These are phyloP conservation scores for Dissophora ornata DNA, from an alignment of 192 early-diverging fungal genomes.

Conservation along the genomic window DNA sequence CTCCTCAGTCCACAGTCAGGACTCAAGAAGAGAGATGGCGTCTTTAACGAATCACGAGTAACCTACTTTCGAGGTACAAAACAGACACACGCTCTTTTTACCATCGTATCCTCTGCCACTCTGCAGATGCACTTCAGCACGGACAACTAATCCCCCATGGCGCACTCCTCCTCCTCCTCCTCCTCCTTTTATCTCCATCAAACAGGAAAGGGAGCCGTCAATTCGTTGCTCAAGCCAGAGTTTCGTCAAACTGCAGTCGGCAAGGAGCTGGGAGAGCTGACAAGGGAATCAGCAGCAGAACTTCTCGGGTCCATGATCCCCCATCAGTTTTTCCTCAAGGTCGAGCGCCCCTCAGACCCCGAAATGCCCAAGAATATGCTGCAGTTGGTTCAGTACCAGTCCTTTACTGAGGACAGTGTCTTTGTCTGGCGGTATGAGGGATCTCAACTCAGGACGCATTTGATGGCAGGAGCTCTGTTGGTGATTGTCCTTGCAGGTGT, in stretches of 20 bases:
- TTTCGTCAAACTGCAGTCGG: constrained; percentile 67
- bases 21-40: constrained; percentile 84
- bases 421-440: constrained; percentile 96
- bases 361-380: constrained; percentile 62
- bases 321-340: constrained; percentile 81
- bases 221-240: constrained; percentile 68
- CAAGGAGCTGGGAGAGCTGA: constrained; percentile 54
- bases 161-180: neutral
- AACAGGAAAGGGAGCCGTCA: constrained; percentile 74
- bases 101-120: neutral
- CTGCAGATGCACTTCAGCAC: neutral
- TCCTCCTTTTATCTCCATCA: constrained; percentile 12
- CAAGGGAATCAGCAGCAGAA: constrained; percentile 61
- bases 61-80: constrained; percentile 89
- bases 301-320: constrained; percentile 74
- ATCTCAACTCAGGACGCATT: constrained; percentile 78
- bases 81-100: too few relatives aligned
- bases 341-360: constrained; percentile 67
- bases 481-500: constrained; percentile 89
- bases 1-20: constrained; percentile 78
- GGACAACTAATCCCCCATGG: neutral
- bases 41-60: constrained; percentile 90
- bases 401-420: constrained; percentile 84
- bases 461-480: constrained; percentile 85
- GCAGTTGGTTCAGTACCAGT: constrained; percentile 66